Evolutionary conservation across 1,284 basidiomycete genomes (phyloP).

Genomic region (Apiotrichum gracile): DNA sequence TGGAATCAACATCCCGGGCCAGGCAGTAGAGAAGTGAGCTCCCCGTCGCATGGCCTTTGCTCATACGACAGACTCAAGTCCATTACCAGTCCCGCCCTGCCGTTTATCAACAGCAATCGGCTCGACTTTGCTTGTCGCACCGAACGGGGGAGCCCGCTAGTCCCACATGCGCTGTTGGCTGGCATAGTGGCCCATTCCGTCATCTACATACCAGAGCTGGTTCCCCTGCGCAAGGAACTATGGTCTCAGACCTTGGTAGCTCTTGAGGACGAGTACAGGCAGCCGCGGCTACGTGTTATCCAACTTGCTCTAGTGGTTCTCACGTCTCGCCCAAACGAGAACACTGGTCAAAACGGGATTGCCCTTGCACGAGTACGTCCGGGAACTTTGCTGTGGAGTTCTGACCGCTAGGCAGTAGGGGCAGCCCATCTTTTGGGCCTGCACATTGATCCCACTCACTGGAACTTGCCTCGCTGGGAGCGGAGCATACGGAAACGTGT

Average conservation of each 20-base stretch:
- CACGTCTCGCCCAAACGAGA: conserved; percentile 28
- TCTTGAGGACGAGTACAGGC: conserved; percentile 40
- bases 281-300: conserved; percentile 32
- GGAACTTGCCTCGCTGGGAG: conserved; percentile 44
- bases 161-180: conserved; percentile 31
- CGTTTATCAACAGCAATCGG: conserved; percentile 30
- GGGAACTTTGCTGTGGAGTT: background rate
- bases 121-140: conserved; percentile 7
- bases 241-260: conserved; percentile 30
- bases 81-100: conserved; percentile 30
- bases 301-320: conserved; percentile 33
- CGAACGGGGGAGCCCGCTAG: conserved; percentile 2
- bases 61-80: conserved; percentile 14
- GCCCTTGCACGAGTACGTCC: conserved; percentile 24
- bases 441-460: conserved; percentile 38
- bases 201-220: conserved; percentile 25
- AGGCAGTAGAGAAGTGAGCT: conserved; percentile 10
- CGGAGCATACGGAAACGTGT: conserved; percentile 32
- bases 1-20: conserved; percentile 6
- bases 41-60: background rate
- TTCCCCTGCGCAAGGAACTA: conserved; percentile 24
- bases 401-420: conserved; percentile 25
- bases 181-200: conserved; percentile 36
- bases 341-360: conserved; percentile 28
- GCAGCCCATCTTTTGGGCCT: conserved; percentile 40